Evolutionary conservation across 495 filamentous ascomycete genomes (phyloP).

Genomic region (Acidiella bohemica): DNA sequence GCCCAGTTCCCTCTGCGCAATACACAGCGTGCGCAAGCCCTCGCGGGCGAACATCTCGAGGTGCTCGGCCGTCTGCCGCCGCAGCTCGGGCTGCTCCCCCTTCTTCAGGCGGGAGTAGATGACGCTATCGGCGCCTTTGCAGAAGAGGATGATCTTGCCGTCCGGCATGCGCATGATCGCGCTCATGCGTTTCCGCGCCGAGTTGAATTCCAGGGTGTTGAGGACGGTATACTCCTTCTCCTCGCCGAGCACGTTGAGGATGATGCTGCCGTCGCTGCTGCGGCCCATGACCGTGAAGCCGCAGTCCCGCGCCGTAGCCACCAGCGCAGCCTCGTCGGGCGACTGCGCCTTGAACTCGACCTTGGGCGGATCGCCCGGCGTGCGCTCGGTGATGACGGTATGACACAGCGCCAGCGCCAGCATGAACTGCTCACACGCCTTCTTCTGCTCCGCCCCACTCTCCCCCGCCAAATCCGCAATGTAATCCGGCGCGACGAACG

Average conservation of each 20-base stretch:
- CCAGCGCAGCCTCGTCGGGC: constrained; percentile 90
- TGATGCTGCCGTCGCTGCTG: constrained; percentile 59
- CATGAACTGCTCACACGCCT: constrained; percentile 82
- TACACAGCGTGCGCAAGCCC: constrained; percentile 86
- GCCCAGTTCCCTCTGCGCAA: constrained; percentile 69
- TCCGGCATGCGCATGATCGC: constrained; percentile 94
- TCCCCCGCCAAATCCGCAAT: constrained; percentile 66
- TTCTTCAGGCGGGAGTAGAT: constrained; percentile 85
- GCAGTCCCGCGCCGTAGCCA: constrained; percentile 79
- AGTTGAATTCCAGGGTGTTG: constrained; percentile 97
- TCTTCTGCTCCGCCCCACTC: constrained; percentile 61
- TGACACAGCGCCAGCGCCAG: constrained; percentile 88
- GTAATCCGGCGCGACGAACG: constrained; percentile 83
- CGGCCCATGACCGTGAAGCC: constrained; percentile 90
- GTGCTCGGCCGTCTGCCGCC: constrained; percentile 76
- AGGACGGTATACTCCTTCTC: constrained; percentile 75
- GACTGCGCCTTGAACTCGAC: constrained; percentile 96
- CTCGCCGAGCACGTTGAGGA: constrained; percentile 74
- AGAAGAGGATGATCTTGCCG: constrained; percentile 81
- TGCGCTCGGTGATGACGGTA: constrained; percentile 83
- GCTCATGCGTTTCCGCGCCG: constrained; percentile 93
- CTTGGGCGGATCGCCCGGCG: constrained; percentile 73
- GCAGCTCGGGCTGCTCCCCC: constrained; percentile 74
- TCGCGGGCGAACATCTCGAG: constrained; percentile 93
- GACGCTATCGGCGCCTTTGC: constrained; percentile 94